Evolutionary conservation across 805 yeast genomes (phyloP), one percentile per base, ranked within the genome.

Genomic region (Kuraishia capsulata): DNA sequence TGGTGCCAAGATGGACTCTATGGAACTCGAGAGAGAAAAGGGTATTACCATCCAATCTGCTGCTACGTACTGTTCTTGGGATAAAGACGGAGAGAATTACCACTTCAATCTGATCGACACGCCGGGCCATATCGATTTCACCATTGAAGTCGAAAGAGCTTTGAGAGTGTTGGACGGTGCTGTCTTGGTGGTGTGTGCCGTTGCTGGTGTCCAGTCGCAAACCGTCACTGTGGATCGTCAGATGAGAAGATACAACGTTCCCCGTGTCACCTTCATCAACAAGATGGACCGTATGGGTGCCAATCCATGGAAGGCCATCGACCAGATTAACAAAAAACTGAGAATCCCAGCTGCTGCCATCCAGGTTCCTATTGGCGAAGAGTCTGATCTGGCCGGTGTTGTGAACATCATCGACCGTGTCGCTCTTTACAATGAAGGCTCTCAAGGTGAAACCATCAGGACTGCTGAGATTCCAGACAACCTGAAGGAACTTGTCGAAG

Each of bases 201-300:
- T 92, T 38, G 77, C 95, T 21, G 98, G 98, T 55, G 98, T 92
- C 35, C 98, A 92, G 64, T 87, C 96, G 2, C 98, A 92, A 63
- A 92, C 98, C 16, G 96, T 92, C 42, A 92, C 98, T 30, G 98
- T 92, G 35, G 98, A 92, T 61, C 81, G 98, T 57, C 99, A 92
- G 67, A 92, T 92, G 98, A 79, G 95, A 53, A 81, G 98, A 59
- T 92, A 92, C 65, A 88, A 92, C 56, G 96, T 92, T 54, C 98
- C 98, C 39, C 76, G 98, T 56, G 73, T 92, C 38, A 90, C 98
- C 8, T 92, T 92, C 55, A 84, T 92, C 62, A 92, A 92, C 67
- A 92, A 92, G 69, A 89, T 92, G 97, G 99, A 92, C 63, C 79
- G 99, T 59, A 86, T 92, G 96, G 99, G 99, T 48, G 85, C 98